Evolutionary conservation across 2,329 filamentous ascomycete genomes (phyloP), one percentile per base, ranked within the genome.

Genomic region (Annulohypoxylon truncatum): DNA sequence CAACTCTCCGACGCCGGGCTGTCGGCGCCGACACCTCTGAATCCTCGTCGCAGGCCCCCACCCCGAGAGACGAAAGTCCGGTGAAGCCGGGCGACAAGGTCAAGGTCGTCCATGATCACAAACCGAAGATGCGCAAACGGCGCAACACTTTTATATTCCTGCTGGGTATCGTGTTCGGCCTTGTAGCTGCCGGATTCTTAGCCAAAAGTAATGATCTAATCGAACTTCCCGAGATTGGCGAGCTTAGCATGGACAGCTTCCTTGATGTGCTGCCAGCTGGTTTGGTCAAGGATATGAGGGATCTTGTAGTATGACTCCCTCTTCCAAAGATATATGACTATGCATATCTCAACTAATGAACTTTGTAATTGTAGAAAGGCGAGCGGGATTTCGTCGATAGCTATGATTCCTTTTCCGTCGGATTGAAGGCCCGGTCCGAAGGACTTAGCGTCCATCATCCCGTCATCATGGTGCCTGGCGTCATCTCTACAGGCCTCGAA

Each of bases 401-500:
- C 74, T 97, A 97, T 80, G 96, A 99, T 81, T 92, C 94, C 4
- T 99, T 99, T 76, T 89, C 94, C 0, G 92, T 98, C 48, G 96
- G 96, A 4, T 81, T 96, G 28, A 92, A 96, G 74, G 90, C 94
- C 18, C 89, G 89, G 38, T 82, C 89, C 3, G 92, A 97, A 77
- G 96, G 96, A 1, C 85, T 98, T 15, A 79, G 86, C 50, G 95
- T 92, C 13, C 86, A 92, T 64, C 94, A 97, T 73, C 93, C 96
- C 0, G 90, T 99, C 67, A 92, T 99, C 69, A 98, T 99, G 95
- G 90, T 99, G 8, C 96, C 96, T 0, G 96, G 96, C 3, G 96
- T 99, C 64, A 99, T 99, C 72, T 98, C 96, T 0, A 98, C 96
- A 0, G 96, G 96, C 1, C 86, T 99, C 22, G 96, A 99, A 80